Percentiles rank a stretch among this genome's conserved stretches.
These are phyloP conservation scores for Medicago lupulina DNA, from an alignment of 306 rosid genomes.

Conservation along the genomic window DNA sequence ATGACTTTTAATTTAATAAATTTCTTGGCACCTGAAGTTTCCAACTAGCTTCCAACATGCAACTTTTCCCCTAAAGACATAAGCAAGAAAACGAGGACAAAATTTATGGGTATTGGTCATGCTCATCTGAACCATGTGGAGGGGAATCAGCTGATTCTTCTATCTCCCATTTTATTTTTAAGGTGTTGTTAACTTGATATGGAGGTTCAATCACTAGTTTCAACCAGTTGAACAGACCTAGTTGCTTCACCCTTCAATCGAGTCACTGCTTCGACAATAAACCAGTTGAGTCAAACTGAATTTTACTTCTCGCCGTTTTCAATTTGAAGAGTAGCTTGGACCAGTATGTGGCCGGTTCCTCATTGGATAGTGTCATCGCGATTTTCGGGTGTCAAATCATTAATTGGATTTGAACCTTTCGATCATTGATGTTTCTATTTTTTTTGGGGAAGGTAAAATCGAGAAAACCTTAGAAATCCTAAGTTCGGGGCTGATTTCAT, in stretches of 20 bases:
- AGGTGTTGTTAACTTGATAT: no score
- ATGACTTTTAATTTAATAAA: neutral
- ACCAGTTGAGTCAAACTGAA: neutral
- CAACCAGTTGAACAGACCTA: neutral
- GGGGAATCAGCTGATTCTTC: neutral
- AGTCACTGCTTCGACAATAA: neutral
- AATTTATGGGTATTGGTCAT: neutral
- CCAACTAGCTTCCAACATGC: neutral
- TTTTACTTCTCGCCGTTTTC: neutral
- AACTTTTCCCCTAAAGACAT: neutral
- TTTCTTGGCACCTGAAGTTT: neutral
- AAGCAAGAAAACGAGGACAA: conserved; percentile 10
- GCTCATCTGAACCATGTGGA: neutral
- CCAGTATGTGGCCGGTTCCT: neutral
- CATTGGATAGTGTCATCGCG: no score
- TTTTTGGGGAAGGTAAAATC: no score
- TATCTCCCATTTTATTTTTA: neutral
- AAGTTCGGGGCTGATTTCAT: no score
- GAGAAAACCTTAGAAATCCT: no score
- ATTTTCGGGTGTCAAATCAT: no score
- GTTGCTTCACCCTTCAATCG: neutral
- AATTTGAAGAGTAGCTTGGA: neutral
- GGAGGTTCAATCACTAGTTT: neutral
- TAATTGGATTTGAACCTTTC: no score
- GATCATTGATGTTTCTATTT: no score